A percentile compares a stretch with the other conserved stretches of the same genome.
Evolutionary conservation across 352 stramenopile species (phyloP).

Genomic region (Hyaloperonospora brassicae): DNA sequence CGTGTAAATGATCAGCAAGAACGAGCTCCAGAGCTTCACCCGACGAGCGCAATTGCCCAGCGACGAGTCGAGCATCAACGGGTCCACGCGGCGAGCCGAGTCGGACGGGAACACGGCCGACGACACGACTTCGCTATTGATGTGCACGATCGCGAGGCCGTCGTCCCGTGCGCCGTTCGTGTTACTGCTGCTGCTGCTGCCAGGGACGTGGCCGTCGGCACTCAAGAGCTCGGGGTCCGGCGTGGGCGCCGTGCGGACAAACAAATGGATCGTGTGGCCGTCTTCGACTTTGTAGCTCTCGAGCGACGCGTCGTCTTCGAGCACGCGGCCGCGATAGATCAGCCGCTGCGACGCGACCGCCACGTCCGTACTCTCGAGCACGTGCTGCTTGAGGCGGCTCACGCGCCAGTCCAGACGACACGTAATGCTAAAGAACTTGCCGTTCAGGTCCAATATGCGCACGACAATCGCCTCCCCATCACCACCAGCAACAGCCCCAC

Average conservation of each 20-base stretch:
- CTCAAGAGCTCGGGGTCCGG: slow-evolving; percentile 52
- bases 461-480: slow-evolving; percentile 40
- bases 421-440: slow-evolving; percentile 76
- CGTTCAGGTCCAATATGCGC: slow-evolving; percentile 77
- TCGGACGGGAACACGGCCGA: slow-evolving; percentile 80
- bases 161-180: slow-evolving; percentile 27
- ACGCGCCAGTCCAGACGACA: slow-evolving; percentile 65
- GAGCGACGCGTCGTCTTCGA: slow-evolving; percentile 73
- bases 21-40: slow-evolving; percentile 84
- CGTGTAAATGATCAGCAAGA: slow-evolving; percentile 84
- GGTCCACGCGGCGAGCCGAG: slow-evolving; percentile 70
- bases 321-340: slow-evolving; percentile 87
- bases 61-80: slow-evolving; percentile 77
- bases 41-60: slow-evolving; percentile 73
- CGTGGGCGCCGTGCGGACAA: slow-evolving; percentile 62
- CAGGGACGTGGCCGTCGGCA: slow-evolving; percentile 28
- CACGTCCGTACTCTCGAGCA: slow-evolving; percentile 69
- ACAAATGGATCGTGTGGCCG: slow-evolving; percentile 87
- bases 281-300: slow-evolving; percentile 86
- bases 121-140: slow-evolving; percentile 75
- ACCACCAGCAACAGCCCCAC: too few relatives aligned
- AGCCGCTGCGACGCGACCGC: slow-evolving; percentile 69
- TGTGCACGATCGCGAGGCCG: slow-evolving; percentile 62
- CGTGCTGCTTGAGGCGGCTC: slow-evolving; percentile 53
- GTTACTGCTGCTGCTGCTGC: slow-evolving; percentile 7